phyloP scores from a whole-genome alignment of 805 yeast genomes.

The Metschnikowia aberdeeniae region DNA sequence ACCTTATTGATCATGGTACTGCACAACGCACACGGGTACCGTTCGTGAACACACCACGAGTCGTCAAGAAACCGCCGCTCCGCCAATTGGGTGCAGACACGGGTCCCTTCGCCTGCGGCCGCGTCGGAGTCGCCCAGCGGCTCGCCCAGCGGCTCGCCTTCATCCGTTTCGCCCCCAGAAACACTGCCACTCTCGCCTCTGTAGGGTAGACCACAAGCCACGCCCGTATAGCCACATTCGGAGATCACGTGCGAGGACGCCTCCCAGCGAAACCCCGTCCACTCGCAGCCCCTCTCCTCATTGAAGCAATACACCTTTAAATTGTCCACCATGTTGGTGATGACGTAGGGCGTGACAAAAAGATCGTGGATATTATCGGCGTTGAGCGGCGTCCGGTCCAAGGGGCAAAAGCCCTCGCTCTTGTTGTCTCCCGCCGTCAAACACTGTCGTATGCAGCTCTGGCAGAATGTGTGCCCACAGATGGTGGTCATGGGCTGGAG shows the following conservation, averaged over 20 bases:
- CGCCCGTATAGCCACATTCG: constrained; percentile 36
- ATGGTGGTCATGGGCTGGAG: constrained; percentile 56
- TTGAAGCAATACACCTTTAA: constrained; percentile 54
- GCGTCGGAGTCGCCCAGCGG: too few species aligned
- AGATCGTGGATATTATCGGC: constrained; percentile 21
- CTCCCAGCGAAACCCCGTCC: constrained; percentile 58
- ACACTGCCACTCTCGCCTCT: neutral
- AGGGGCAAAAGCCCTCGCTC: constrained; percentile 42
- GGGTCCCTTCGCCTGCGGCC: too few species aligned
- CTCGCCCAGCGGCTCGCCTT: too few species aligned
- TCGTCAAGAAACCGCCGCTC: constrained; percentile 22
- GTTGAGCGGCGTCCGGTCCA: constrained; percentile 52
- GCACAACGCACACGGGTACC: constrained; percentile 37
- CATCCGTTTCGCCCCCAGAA: too few species aligned
- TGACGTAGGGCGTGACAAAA: constrained; percentile 53
- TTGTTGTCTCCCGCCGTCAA: constrained; percentile 19
- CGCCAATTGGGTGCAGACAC: constrained; percentile 5
- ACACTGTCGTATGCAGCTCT: constrained; percentile 46
- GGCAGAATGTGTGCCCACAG: constrained; percentile 70
- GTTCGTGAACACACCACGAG: constrained; percentile 37
- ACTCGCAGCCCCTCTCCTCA: constrained; percentile 48
- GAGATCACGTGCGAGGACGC: constrained; percentile 44
- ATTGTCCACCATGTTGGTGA: constrained; percentile 60
- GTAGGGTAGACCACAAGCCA: constrained; percentile 27
- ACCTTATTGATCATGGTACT: constrained; percentile 23